Conservation (phyloP, 805 yeast genomes). For the Yamadazyma takamatsuzukensis region DNA sequence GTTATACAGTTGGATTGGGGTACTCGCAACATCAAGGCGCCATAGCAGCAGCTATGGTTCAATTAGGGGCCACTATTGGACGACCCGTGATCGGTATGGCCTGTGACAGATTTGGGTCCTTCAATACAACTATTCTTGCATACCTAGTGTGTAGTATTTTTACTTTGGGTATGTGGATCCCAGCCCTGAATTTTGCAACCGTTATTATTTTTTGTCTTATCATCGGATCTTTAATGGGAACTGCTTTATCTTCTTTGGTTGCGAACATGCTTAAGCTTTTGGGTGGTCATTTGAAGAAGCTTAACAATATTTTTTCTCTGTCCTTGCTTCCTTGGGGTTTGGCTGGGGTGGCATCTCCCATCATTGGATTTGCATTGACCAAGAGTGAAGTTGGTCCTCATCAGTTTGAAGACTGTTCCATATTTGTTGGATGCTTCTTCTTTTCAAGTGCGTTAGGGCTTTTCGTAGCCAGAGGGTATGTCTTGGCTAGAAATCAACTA, state of each 20-base stretch:
- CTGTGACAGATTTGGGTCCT: constrained; percentile 49
- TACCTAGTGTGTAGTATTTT: constrained; percentile 25
- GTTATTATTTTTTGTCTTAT: constrained; percentile 49
- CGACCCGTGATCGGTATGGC: constrained; percentile 52
- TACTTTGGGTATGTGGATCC: constrained; percentile 37
- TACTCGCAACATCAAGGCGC: constrained; percentile 52
- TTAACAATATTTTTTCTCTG: constrained; percentile 48
- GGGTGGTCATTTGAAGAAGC: constrained; percentile 45
- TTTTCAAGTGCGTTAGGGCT: no score
- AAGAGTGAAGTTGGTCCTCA: constrained; percentile 22
- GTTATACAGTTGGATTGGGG: constrained; percentile 57
- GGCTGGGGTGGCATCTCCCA: constrained; percentile 48
- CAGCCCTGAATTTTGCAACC: constrained; percentile 54
- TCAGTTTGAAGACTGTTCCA: constrained; percentile 46
- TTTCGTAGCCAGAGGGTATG: no score
- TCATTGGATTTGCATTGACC: constrained; percentile 51
- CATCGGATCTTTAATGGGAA: constrained; percentile 57
- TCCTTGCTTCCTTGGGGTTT: constrained; percentile 48
- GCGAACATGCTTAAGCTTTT: constrained; percentile 48
- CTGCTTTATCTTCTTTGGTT: constrained; percentile 53
- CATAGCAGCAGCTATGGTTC: constrained; percentile 56
- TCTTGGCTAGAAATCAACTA: no score
- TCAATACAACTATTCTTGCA: constrained; percentile 34
- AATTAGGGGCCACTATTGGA: constrained; percentile 52
- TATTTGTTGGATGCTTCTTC: constrained; percentile 51